These are phyloP conservation scores for Baorangia bicolor DNA, from an alignment of 768 basidiomycete genomes.

Conservation along the genomic window DNA sequence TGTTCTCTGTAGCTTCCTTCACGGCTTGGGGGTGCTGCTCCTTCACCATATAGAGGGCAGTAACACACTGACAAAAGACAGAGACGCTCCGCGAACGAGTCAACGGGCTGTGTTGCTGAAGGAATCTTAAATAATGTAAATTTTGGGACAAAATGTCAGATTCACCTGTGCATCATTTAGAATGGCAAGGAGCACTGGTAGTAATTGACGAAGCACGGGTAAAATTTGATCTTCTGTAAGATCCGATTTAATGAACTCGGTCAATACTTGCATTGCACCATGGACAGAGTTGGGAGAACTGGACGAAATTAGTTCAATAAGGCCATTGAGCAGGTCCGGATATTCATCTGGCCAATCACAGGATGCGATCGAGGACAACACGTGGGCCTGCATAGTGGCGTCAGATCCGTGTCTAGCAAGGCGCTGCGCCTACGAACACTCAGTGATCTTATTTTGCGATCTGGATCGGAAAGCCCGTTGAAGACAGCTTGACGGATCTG, in stretches of 20 bases:
- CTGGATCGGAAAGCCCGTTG: slow-evolving; percentile 77
- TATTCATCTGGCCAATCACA: slow-evolving; percentile 98
- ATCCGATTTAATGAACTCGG: slow-evolving; percentile 91
- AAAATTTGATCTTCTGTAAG: slow-evolving; percentile 93
- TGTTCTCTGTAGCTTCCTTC: slow-evolving; percentile 73
- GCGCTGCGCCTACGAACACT: slow-evolving; percentile 54
- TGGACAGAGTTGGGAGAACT: slow-evolving; percentile 75
- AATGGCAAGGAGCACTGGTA: slow-evolving; percentile 82
- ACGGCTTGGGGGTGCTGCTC: slow-evolving; percentile 87
- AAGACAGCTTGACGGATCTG: slow-evolving; percentile 80
- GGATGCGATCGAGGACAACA: slow-evolving; percentile 83
- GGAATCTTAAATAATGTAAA: background rate
- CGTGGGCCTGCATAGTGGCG: slow-evolving; percentile 62
- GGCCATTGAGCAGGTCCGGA: slow-evolving; percentile 74
- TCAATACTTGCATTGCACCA: slow-evolving; percentile 94
- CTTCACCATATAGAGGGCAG: slow-evolving; percentile 92
- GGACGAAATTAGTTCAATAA: slow-evolving; percentile 77
- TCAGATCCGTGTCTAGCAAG: slow-evolving; percentile 13
- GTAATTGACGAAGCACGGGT: slow-evolving; percentile 83
- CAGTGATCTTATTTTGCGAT: slow-evolving; percentile 83
- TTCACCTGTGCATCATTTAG: slow-evolving; percentile 72
- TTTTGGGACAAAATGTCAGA: slow-evolving; percentile 3
- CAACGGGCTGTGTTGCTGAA: slow-evolving; percentile 65
- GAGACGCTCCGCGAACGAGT: slow-evolving; percentile 85
- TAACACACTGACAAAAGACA: slow-evolving; percentile 88